Conservation (phyloP, 352 stramenopile genomes). For the Pythium oligandrum region DNA sequence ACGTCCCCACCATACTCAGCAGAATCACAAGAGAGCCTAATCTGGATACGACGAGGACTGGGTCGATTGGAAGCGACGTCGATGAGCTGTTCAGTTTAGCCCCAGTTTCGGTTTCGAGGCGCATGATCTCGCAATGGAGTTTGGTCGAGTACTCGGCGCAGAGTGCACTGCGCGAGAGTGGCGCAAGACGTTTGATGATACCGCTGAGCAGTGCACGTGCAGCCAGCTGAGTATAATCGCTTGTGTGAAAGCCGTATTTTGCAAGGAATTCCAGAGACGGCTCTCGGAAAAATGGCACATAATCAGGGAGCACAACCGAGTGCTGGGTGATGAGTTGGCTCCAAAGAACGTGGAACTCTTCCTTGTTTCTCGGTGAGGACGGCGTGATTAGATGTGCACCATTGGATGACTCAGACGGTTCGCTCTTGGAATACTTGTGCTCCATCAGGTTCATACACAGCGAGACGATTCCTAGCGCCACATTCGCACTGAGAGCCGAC, state of each 20-base stretch:
- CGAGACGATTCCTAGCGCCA: constrained; percentile 66
- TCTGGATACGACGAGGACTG: constrained; percentile 44
- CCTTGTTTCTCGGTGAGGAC: constrained; percentile 55
- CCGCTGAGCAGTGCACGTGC: constrained; percentile 64
- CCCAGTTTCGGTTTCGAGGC: constrained; percentile 60
- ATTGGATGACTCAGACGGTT: constrained; percentile 4
- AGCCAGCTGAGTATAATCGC: constrained; percentile 72
- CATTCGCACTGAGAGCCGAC: constrained; percentile 52
- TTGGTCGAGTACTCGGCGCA: constrained; percentile 77
- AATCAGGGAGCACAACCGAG: constrained; percentile 73
- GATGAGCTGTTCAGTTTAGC: constrained; percentile 28
- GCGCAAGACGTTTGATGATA: constrained; percentile 66
- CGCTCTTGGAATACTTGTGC: constrained; percentile 45
- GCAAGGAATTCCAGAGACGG: constrained; percentile 70
- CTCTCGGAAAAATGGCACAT: constrained; percentile 59
- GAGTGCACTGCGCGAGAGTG: constrained; percentile 32
- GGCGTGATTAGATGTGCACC: constrained; percentile 4
- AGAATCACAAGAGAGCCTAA: constrained; percentile 73
- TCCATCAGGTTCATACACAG: constrained; percentile 85
- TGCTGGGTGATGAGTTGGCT: constrained; percentile 85
- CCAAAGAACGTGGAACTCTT: constrained; percentile 84
- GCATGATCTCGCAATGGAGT: constrained; percentile 73
- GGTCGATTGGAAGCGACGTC: constrained; percentile 13
- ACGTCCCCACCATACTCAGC: constrained; percentile 84
- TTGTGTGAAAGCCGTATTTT: constrained; percentile 69